These are phyloP conservation scores for Bryoerythrophyllum caledonicum DNA, from an alignment of 225 moss, liverwort and hornwort genomes.

Conservation along the genomic window DNA sequence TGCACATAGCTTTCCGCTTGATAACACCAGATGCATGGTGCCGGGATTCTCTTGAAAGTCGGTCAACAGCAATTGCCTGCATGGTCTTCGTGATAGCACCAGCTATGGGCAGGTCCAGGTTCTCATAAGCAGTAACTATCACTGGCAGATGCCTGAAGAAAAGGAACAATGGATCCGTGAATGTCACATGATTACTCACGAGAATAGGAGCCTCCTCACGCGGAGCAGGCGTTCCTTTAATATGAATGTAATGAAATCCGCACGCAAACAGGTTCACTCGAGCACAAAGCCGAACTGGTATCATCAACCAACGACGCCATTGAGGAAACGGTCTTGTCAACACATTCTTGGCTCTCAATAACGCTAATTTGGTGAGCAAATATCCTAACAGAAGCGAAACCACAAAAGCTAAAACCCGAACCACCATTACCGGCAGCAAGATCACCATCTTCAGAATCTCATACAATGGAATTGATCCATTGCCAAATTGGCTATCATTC, in stretches of 20 bases:
- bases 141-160: conserved; percentile 93
- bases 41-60: conserved; percentile 71
- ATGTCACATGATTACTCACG: conserved; percentile 88
- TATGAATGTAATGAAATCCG: conserved; percentile 87
- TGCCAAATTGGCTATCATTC: conserved; percentile 48
- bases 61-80: conserved; percentile 93
- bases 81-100: conserved; percentile 94
- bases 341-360: conserved; percentile 78
- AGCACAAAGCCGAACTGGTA: conserved; percentile 78
- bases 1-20: conserved; percentile 97
- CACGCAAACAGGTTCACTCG: conserved; percentile 78
- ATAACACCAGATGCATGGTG: conserved; percentile 87
- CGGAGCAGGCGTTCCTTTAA: conserved; percentile 83
- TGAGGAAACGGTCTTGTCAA: conserved; percentile 78
- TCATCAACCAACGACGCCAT: conserved; percentile 75
- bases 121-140: conserved; percentile 92
- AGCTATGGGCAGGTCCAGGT: conserved; percentile 73
- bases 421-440: conserved; percentile 60
- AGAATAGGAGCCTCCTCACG: conserved; percentile 84
- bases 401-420: conserved; percentile 60
- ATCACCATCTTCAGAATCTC: conserved; percentile 71
- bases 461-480: conserved; percentile 30
- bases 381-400: conserved; percentile 61
- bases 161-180: conserved; percentile 81
- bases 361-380: conserved; percentile 69